Conservation (phyloP, 208 protist genomes). For the Leishmania gerbilli region DNA sequence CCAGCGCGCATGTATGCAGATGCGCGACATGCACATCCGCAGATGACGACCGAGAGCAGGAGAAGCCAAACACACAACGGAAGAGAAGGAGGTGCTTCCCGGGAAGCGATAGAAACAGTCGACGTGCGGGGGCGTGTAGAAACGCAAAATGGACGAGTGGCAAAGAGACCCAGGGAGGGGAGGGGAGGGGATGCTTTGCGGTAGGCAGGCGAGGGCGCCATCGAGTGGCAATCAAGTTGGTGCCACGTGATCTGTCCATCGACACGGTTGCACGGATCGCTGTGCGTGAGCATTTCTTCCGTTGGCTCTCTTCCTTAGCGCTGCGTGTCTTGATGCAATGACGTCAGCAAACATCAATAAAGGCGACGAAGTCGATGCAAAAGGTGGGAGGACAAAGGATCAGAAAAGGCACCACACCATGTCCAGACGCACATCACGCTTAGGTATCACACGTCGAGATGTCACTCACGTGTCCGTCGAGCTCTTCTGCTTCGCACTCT, state of each 20-base stretch:
- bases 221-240: neutral
- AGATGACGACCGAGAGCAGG: neutral
- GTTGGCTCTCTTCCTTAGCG: neutral
- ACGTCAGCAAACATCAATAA: neutral
- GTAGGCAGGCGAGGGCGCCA: neutral
- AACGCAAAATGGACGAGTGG: neutral
- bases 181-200: neutral
- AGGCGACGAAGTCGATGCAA: neutral
- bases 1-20: neutral
- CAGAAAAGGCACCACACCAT: too few species aligned
- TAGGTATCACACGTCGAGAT: neutral
- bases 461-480: neutral
- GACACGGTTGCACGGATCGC: slow-evolving; percentile 7
- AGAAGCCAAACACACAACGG: neutral
- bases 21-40: neutral
- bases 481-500: slow-evolving; percentile 8
- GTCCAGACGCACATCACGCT: neutral
- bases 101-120: neutral
- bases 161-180: neutral
- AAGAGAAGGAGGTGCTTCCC: neutral
- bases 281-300: neutral
- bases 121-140: neutral
- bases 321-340: neutral
- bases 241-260: neutral
- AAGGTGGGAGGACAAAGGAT: neutral